Base-by-base conservation (phyloP, 2,329 filamentous ascomycete genomes). In the Periconia digitata region DNA sequence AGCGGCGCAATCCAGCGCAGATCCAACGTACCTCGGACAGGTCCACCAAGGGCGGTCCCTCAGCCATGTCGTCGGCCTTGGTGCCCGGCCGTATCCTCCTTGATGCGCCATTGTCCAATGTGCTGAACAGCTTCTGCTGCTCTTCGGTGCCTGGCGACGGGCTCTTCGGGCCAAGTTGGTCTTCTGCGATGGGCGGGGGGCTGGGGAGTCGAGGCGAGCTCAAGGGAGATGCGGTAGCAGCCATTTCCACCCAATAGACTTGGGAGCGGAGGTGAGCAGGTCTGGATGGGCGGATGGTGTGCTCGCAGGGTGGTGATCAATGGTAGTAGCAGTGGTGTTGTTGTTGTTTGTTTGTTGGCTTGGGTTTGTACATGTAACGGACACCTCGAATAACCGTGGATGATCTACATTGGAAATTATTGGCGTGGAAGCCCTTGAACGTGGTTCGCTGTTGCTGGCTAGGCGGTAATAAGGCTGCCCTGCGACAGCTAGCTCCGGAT, bases 171-270 rank as follows among this genome's bases (percentile, higher is more conserved):
- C 85, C 87, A 54, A 95, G 86, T 75, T 97, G 92, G 59, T 96
- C 94, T 74, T 99, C 94, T 53, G 92, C 90, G 49, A 95, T 86
- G 27, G 94, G 94, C 49, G 94, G 94, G 51, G 94, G 94, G 72
- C 91, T 96, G 50, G 94, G 94, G 43, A 99, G 85, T 68, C 94
- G 88, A 55, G 94, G 92, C 40, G 92, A 96, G 73, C 84, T 92
- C 54, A 89, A 86, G 5, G 75, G 75, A 12, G 74, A 76, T 29
- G 65, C 57, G 24, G 78, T 74, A 54, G 65, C 61, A 23, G 62
- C 52, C 65, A 69, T 69, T 43, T 43, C 38, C 36, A 44, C 44
- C 37, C 44, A 23, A 46, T 36, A 18, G 40, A 23, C 20, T 27
- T 47, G 36, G 32, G 37, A 39, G n/a, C n/a, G n/a, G n/a, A n/a